A percentile compares a stretch with the other conserved stretches of the same genome.
Evolutionary conservation across 2,329 filamentous ascomycete species (phyloP).

Genomic region (Penicillium sp.): DNA sequence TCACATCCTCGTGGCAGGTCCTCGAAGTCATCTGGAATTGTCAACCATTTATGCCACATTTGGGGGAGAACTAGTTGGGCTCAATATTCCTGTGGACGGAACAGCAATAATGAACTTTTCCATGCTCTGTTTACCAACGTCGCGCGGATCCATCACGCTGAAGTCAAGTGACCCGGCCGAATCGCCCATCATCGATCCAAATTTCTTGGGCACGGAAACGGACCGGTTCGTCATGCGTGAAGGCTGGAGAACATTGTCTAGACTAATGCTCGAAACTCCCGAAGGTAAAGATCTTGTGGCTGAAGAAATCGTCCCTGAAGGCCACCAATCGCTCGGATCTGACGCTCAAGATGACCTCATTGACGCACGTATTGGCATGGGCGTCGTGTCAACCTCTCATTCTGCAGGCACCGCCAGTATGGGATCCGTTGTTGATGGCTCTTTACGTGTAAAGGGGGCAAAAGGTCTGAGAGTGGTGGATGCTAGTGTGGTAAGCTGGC

Average conservation of each 20-base stretch:
- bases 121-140: constrained; percentile 2
- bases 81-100: constrained; percentile 1
- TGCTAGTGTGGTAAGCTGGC: too few species aligned
- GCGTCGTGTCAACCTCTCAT: too few species aligned
- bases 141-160: constrained; percentile 7
- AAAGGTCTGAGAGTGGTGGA: constrained; percentile 17
- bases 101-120: not conserved
- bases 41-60: not conserved
- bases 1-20: too few species aligned
- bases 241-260: too few species aligned
- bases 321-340: too few species aligned
- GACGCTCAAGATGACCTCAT: too few species aligned
- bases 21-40: constrained; percentile 10
- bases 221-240: constrained; percentile 1
- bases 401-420: constrained; percentile 17
- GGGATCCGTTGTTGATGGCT: constrained; percentile 16
- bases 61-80: not conserved
- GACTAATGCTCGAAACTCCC: too few species aligned
- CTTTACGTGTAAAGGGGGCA: constrained; percentile 15
- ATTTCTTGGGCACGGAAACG: constrained; percentile 1
- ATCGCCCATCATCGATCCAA: constrained; percentile 6
- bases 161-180: constrained; percentile 1
- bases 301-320: too few species aligned
- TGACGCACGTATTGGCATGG: too few species aligned
- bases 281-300: too few species aligned